Conservation (phyloP, 2,329 filamentous ascomycete species). For the Aspergillus aculeatinus region DNA sequence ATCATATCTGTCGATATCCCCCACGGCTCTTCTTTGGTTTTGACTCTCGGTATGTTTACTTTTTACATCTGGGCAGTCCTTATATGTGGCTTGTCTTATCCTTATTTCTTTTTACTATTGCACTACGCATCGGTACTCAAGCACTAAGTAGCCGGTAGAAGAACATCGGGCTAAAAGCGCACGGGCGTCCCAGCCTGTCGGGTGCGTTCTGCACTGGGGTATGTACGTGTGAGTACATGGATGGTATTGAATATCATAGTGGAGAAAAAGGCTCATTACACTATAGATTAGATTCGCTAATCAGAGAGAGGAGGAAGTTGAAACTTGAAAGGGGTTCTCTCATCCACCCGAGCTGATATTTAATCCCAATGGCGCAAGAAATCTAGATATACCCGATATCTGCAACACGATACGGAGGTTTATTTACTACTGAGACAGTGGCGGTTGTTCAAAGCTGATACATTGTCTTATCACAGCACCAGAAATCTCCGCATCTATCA, state of each 20-base stretch:
- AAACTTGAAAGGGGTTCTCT: neutral
- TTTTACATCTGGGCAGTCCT: neutral
- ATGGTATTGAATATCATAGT: neutral
- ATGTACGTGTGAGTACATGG: neutral
- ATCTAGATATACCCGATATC: no score
- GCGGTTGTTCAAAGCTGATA: neutral
- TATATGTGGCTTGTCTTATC: no score
- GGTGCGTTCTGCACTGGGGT: constrained; percentile 9
- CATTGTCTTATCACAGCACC: no score
- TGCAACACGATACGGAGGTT: no score
- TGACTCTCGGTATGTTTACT: neutral
- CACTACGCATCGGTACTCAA: neutral
- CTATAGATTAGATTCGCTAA: constrained; percentile 2
- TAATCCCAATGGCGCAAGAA: no score
- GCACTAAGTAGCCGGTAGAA: neutral
- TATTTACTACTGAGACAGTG: no score
- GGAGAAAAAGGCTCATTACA: neutral
- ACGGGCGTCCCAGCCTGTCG: constrained; percentile 23
- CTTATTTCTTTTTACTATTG: neutral
- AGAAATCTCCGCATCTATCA: no score
- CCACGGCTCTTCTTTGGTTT: neutral
- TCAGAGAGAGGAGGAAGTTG: neutral
- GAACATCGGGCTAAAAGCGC: constrained; percentile 13
- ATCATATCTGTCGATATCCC: neutral
- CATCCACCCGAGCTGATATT: neutral